Evolutionary conservation across 73 alveolate genomes (phyloP).

Genomic region (Paramecium tetraurelia): DNA sequence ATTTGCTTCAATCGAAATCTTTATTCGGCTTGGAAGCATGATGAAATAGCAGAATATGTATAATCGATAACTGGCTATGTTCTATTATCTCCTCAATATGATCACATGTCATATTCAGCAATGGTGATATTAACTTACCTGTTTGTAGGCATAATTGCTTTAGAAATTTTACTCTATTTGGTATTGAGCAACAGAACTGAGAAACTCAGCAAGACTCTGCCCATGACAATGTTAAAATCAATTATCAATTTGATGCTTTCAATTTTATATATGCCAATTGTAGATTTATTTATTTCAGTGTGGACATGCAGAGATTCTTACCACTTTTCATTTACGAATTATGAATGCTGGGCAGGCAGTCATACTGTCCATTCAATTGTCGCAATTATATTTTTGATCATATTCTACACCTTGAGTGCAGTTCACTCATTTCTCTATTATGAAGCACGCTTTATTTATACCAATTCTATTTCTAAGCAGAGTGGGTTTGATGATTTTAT

Average conservation of each 20-base stretch:
- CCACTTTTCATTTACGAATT: not conserved
- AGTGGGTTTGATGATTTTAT: conserved; percentile 39
- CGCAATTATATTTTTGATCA: conserved; percentile 4
- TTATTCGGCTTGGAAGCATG: conserved; percentile 16
- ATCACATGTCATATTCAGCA: not conserved
- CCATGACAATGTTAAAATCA: not conserved
- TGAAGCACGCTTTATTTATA: conserved; percentile 6
- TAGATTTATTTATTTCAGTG: conserved; percentile 31
- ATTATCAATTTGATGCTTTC: conserved; percentile 3
- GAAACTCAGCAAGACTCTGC: not conserved
- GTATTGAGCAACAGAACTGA: not conserved
- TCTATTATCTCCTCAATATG: not conserved
- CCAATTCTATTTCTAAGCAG: not conserved
- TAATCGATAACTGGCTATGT: not conserved
- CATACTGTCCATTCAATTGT: conserved; percentile 33
- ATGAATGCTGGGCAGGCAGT: conserved; percentile 28
- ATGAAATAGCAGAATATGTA: not conserved
- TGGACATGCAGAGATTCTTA: not conserved
- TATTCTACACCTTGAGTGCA: not conserved
- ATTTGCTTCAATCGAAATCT: conserved; percentile 23
- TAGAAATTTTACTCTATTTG: not conserved
- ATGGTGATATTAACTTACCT: not conserved
- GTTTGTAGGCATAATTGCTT: conserved; percentile 19
- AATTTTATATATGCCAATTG: conserved; percentile 40
- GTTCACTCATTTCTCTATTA: not conserved